Percentiles rank a stretch among this genome's conserved stretches.
Conservation (phyloP, 2,329 filamentous ascomycete species). For the Rhynchosporium graminicola region DNA sequence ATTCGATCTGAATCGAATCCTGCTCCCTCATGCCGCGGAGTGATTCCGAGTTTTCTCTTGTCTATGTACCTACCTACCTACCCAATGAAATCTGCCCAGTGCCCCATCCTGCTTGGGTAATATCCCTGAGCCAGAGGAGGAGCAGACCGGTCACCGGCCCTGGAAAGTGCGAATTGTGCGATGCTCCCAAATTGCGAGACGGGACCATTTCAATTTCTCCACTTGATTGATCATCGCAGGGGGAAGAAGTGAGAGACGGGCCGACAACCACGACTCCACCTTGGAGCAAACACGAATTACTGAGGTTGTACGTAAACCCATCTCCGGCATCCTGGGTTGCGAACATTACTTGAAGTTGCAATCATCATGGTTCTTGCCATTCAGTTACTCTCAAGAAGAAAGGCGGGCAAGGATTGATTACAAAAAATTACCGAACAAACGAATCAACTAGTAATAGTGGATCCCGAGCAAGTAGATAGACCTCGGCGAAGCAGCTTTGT, state of each 20-base stretch:
- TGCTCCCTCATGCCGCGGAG: neutral
- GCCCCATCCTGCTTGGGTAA: neutral
- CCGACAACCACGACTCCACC: constrained; percentile 19
- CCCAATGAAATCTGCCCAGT: constrained; percentile 1
- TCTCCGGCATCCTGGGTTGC: neutral
- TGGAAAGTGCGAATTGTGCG: constrained; percentile 6
- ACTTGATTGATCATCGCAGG: constrained; percentile 25
- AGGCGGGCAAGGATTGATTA: too few relatives aligned
- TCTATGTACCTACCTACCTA: neutral
- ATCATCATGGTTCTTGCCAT: too few relatives aligned
- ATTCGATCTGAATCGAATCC: neutral
- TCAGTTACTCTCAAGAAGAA: too few relatives aligned
- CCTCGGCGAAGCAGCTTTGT: too few relatives aligned
- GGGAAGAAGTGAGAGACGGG: constrained; percentile 22
- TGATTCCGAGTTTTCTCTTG: neutral
- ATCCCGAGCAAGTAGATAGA: too few relatives aligned
- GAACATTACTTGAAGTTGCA: too few relatives aligned
- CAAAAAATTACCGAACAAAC: too few relatives aligned
- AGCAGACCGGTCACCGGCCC: constrained; percentile 8
- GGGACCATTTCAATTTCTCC: constrained; percentile 10
- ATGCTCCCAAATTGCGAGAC: constrained; percentile 17
- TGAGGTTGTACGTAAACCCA: neutral
- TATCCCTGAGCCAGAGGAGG: neutral
- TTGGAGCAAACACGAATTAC: neutral
- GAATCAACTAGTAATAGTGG: too few relatives aligned